phyloP scores from a whole-genome alignment of 164 flowering plant species.

The Berberis thunbergii region DNA sequence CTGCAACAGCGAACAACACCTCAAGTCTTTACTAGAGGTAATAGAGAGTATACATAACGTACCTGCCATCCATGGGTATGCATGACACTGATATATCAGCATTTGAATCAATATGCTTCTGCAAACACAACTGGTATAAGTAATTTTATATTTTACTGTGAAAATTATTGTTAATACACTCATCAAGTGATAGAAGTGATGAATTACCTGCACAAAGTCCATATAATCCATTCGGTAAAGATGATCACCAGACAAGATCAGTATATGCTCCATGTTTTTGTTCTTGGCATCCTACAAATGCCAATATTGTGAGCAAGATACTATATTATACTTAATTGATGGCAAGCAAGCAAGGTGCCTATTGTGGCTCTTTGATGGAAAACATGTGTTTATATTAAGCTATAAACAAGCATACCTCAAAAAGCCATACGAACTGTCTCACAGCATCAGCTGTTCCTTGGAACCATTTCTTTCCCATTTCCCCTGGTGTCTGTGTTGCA shows the following conservation, averaged over 20 bases:
- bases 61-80: slow-evolving; percentile 91
- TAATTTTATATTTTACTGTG: neutral
- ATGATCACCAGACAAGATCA: slow-evolving; percentile 95
- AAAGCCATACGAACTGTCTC: slow-evolving; percentile 80
- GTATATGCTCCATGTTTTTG: slow-evolving; percentile 74
- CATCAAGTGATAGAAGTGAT: slow-evolving; percentile 1
- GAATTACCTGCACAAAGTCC: slow-evolving; percentile 81
- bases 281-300: slow-evolving; percentile 70
- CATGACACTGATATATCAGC: slow-evolving; percentile 96
- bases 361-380: no score
- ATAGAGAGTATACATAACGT: neutral
- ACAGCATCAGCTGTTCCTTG: slow-evolving; percentile 99
- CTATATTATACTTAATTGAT: neutral
- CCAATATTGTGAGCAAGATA: neutral
- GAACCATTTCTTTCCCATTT: slow-evolving; percentile 78
- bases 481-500: slow-evolving; percentile 88
- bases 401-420: slow-evolving; percentile 40
- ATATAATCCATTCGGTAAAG: slow-evolving; percentile 91
- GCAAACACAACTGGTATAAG: slow-evolving; percentile 23
- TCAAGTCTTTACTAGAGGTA: neutral
- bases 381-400: no score
- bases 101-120: slow-evolving; percentile 84
- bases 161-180: neutral
- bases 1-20: neutral
- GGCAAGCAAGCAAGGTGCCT: neutral